Evolutionary conservation across 164 flowering plant genomes (phyloP).

Genomic region (Sextonia rubra): DNA sequence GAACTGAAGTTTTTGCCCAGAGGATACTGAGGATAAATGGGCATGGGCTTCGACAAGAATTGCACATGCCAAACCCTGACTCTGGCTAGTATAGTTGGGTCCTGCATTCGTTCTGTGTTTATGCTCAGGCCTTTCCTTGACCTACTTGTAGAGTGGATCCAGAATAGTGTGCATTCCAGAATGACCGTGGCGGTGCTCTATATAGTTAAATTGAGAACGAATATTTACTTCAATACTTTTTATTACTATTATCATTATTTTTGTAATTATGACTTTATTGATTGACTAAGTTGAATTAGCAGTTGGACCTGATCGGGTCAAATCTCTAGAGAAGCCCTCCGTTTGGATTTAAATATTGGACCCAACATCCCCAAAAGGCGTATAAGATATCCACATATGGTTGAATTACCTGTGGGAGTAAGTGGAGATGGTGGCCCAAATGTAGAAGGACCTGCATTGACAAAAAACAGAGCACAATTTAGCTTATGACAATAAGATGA

Average conservation of each 20-base stretch:
- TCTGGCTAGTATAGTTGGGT: not conserved
- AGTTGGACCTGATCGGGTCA: too few species aligned
- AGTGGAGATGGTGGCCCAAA: conserved; percentile 37
- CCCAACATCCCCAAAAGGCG: not conserved
- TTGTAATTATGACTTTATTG: too few species aligned
- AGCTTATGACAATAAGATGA: not conserved
- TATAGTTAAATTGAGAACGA: not conserved
- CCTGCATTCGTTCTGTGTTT: too few species aligned
- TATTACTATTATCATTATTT: too few species aligned
- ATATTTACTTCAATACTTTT: too few species aligned
- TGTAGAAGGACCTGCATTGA: conserved; percentile 40
- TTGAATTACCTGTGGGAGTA: conserved; percentile 38
- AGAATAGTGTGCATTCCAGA: not conserved
- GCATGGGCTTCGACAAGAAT: not conserved
- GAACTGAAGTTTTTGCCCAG: not conserved
- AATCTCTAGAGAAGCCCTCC: too few species aligned
- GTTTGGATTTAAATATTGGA: not conserved
- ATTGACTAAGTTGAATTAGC: too few species aligned
- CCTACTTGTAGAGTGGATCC: too few species aligned
- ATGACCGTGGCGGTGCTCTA: not conserved
- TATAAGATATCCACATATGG: not conserved
- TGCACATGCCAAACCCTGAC: not conserved
- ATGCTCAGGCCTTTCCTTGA: too few species aligned
- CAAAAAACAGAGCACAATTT: not conserved
- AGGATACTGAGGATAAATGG: not conserved